Base-by-base conservation (phyloP, 1,284 basidiomycete genomes). In the Microstroma glucosiphilum region DNA sequence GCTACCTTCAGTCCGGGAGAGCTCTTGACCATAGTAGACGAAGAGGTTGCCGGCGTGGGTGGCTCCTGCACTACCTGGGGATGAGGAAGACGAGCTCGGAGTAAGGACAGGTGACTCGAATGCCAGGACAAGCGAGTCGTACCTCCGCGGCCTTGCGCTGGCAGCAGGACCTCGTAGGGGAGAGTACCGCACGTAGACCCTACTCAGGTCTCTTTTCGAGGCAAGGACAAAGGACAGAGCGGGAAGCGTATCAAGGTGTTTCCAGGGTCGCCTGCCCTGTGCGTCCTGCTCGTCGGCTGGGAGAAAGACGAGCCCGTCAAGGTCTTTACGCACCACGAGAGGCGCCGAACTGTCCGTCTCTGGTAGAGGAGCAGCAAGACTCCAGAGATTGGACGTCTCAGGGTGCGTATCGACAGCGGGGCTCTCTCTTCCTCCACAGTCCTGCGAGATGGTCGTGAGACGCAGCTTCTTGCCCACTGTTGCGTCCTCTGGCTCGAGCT, bases 221-320 rank as follows among this genome's bases (percentile, higher is more conserved):
- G 92, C 91, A 37, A 98, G 83, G 19, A 97, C 94, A 76, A 96
- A 98, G 0, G 90, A 85, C 3, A 98, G 84, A 0, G 92, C 94
- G 4, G 90, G 88, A 77, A 87, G 91, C 0, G 92, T 96, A 11
- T 85, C 83, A 1, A 80, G 79, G 78, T 97, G 93, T 48, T 69
- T 81, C 93, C 93, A 97, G 55, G 56, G 74, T 1, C 26, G 19
- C 42, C 23, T 12, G 12, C 15, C n/a, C 25, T 11, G 6, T 13
- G 25, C n/a, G 6, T 40, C 42, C 48, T 13, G 62, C 42, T 75
- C 80, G 57, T 15, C 48, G 0, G 72, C 72, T 6, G 83, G 54
- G 0, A 81, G 73, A 78, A 89, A 91, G 41, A 89, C 80, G 0
- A 87, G 82, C 0, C 92, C 94, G 73, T 97, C 93, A 21, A 96